Conservation (phyloP, 148 eudicot species). For the Amaranthus palmeri region DNA sequence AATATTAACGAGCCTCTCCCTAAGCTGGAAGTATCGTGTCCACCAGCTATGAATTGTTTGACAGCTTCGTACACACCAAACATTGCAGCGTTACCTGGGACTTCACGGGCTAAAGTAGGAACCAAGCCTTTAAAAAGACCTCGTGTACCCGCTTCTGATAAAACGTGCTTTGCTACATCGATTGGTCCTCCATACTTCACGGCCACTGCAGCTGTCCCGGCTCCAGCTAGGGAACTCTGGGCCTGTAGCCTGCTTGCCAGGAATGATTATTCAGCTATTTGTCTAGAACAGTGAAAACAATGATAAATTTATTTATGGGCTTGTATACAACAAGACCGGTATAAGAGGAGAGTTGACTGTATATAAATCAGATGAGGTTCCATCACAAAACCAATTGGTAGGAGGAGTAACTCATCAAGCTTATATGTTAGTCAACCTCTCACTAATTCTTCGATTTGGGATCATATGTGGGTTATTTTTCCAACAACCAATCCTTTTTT, state of each 20-base stretch:
- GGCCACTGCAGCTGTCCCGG: slow-evolving; percentile 42
- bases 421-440: too few species aligned
- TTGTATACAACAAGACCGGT: too few species aligned
- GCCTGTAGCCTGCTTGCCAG: slow-evolving; percentile 70
- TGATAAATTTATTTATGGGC: too few species aligned
- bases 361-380: too few species aligned
- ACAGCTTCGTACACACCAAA: slow-evolving; percentile 86
- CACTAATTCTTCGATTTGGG: too few species aligned
- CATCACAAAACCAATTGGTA: too few species aligned
- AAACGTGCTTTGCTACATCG: slow-evolving; percentile 74
- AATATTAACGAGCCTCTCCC: slow-evolving; percentile 67
- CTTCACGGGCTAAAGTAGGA: slow-evolving; percentile 92
- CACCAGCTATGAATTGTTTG: slow-evolving; percentile 71
- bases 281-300: neutral
- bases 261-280: neutral
- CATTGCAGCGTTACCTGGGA: slow-evolving; percentile 91
- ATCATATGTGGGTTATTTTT: neutral
- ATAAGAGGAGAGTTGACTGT: too few species aligned
- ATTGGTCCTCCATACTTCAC: slow-evolving; percentile 82
- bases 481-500: neutral
- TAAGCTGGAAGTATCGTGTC: slow-evolving; percentile 63
- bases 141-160: slow-evolving; percentile 69
- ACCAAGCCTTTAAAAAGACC: slow-evolving; percentile 87
- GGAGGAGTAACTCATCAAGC: too few species aligned
- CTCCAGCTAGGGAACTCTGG: slow-evolving; percentile 68